Base-by-base conservation (phyloP, 208 protist genomes). In the Angomonas ambiguus region DNA sequence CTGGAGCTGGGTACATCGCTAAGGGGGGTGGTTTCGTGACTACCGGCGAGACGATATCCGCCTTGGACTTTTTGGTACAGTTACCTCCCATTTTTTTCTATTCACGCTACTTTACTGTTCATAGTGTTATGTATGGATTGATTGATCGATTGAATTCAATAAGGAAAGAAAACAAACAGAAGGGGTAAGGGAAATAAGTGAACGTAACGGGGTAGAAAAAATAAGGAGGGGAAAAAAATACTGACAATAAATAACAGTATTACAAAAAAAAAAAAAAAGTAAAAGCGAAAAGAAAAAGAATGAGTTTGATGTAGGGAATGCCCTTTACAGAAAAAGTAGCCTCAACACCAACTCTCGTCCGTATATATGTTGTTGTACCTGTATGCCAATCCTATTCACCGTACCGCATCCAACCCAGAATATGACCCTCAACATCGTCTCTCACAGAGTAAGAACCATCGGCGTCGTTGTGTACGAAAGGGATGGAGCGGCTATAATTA, bases 401-500 rank as follows among this genome's bases (percentile, higher is more conserved):
- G 51, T 85, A 81, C 10, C 79, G 70, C 67, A 81, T 56, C 79
- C 79, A 85, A n/a, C 79, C 79, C 4, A 62, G 27, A n/a, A 85
- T 42, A 5, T 35, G 62, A 11, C 65, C 48, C 24, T 62, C 71
- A 49, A 24, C 33, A 51, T 85, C 79, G 0, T 63, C n/a, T n/a
- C n/a, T 58, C 6, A 85, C 38, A 10, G 62, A 69, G 68, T 77
- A 81, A 5, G 33, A 45, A 0, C 25, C 18, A 1, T 25, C 13
- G 0, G n/a, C 35, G 1, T 56, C 34, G 13, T 57, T 45, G 41
- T 69, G 5, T 13, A 18, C 1, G 51, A 88, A 58, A 3, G 65
- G 58, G 31, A 88, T 60, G 2, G 24, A 13, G 16, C 82, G 77
- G 0, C 74, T 76, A 75, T 89, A 87, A 76, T 94, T 91, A 64